phyloP scores from a whole-genome alignment of 129 eudicot genomes.

The Saussurea involucrata region DNA sequence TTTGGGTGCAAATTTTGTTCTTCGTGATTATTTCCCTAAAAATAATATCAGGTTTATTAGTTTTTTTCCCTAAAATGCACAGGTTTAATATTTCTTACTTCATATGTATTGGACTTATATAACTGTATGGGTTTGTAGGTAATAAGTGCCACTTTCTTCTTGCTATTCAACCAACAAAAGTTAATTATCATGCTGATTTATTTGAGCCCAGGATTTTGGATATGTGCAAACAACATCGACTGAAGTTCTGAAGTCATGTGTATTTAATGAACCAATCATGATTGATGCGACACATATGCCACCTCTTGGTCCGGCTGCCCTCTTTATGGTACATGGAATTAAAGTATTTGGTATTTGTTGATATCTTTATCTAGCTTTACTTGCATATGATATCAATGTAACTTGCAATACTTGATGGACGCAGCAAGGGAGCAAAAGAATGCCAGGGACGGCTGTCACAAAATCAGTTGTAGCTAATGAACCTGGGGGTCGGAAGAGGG shows the following conservation, averaged over 20 bases:
- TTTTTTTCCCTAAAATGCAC: neutral
- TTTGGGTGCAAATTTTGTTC: neutral
- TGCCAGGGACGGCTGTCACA: constrained; percentile 99
- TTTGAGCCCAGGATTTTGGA: constrained; percentile 77
- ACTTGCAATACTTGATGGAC: constrained; percentile 20
- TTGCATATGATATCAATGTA: constrained; percentile 6
- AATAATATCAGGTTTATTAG: neutral
- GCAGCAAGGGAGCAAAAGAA: constrained; percentile 96
- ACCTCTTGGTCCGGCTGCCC: constrained; percentile 91
- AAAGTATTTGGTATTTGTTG: neutral
- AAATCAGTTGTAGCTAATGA: constrained; percentile 97
- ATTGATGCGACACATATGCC: constrained; percentile 90
- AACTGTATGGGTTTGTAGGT: neutral
- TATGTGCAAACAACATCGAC: constrained; percentile 96
- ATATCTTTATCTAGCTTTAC: neutral
- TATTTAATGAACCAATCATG: constrained; percentile 91
- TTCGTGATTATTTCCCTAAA: neutral
- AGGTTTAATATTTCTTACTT: too few relatives aligned
- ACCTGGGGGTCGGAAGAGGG: constrained; percentile 91
- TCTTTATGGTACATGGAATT: constrained; percentile 69
- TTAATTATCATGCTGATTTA: neutral
- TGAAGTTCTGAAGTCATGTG: constrained; percentile 84
- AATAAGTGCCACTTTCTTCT: neutral
- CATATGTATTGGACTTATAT: neutral
- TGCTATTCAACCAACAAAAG: neutral